Conservation (phyloP, 768 basidiomycete species). For the Lactarius indigo region DNA sequence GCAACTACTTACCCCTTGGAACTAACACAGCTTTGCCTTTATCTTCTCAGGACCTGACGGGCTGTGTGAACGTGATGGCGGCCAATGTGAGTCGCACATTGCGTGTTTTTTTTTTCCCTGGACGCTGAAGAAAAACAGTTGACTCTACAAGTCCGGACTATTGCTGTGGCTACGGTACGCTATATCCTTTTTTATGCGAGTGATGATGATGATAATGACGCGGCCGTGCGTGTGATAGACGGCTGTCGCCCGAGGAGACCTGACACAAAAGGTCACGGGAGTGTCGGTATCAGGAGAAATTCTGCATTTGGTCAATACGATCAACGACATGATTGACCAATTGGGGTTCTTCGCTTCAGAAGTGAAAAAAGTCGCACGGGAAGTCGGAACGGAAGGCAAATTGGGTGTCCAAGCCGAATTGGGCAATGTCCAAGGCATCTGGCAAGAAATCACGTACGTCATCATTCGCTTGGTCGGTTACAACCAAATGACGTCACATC, state of each 20-base stretch:
- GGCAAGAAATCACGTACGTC: constrained; percentile 96
- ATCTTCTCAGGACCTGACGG: constrained; percentile 67
- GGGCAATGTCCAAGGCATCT: constrained; percentile 94
- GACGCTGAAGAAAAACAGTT: constrained; percentile 43
- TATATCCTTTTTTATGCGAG: background rate
- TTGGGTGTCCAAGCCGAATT: constrained; percentile 97
- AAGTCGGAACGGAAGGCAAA: constrained; percentile 99
- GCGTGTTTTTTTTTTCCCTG: constrained; percentile 10
- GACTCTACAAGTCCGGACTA: constrained; percentile 90
- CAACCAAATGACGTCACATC: constrained; percentile 25
- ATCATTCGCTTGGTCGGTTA: background rate
- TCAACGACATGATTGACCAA: constrained; percentile 84
- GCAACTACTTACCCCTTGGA: background rate
- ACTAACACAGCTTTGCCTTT: constrained; percentile 3
- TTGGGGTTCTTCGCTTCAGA: constrained; percentile 68
- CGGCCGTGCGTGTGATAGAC: constrained; percentile 43
- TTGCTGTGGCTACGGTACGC: constrained; percentile 86
- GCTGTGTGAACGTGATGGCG: constrained; percentile 96
- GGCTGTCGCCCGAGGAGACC: constrained; percentile 90
- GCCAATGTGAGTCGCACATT: constrained; percentile 59
- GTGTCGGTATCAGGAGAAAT: constrained; percentile 95
- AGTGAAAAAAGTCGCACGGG: constrained; percentile 93
- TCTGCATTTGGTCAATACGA: constrained; percentile 92
- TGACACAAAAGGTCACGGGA: constrained; percentile 90
- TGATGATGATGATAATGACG: constrained; percentile 8